phyloP scores from a whole-genome alignment of 768 basidiomycete species.

The Suillus cothurnatus region DNA sequence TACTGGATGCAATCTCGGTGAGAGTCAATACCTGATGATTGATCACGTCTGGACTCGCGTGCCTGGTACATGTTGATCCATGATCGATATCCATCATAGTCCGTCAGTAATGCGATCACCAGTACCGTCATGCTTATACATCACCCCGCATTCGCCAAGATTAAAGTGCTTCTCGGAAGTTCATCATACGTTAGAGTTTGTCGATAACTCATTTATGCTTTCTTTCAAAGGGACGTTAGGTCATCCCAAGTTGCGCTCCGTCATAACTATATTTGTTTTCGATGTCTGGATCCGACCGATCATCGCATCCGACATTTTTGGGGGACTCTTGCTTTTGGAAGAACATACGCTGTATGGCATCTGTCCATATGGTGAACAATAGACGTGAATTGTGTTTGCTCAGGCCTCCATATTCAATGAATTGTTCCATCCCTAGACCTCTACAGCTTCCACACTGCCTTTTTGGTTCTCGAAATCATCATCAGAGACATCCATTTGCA shows the following conservation, averaged over 20 bases:
- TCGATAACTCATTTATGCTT: neutral
- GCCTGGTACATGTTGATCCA: neutral
- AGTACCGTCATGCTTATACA: neutral
- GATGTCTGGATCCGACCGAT: constrained; percentile 2
- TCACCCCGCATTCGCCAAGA: constrained; percentile 4
- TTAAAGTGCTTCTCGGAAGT: neutral
- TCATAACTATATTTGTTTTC: neutral
- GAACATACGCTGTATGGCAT: neutral
- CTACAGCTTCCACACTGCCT: neutral
- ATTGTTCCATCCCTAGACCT: neutral
- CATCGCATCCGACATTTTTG: neutral
- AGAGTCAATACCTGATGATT: neutral
- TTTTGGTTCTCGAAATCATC: neutral
- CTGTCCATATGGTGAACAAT: neutral
- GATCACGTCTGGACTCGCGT: neutral
- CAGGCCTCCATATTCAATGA: neutral
- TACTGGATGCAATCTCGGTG: neutral
- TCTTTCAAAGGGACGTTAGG: neutral
- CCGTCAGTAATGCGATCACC: neutral
- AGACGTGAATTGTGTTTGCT: neutral
- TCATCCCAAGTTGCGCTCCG: neutral
- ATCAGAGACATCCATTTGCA: neutral
- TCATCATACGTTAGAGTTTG: constrained; percentile 3
- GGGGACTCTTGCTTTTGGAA: neutral
- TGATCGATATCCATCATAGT: neutral